A percentile compares a stretch with the other conserved stretches of the same genome.
phyloP scores from a whole-genome alignment of 352 stramenopile species.

The Pythium apleroticum region DNA sequence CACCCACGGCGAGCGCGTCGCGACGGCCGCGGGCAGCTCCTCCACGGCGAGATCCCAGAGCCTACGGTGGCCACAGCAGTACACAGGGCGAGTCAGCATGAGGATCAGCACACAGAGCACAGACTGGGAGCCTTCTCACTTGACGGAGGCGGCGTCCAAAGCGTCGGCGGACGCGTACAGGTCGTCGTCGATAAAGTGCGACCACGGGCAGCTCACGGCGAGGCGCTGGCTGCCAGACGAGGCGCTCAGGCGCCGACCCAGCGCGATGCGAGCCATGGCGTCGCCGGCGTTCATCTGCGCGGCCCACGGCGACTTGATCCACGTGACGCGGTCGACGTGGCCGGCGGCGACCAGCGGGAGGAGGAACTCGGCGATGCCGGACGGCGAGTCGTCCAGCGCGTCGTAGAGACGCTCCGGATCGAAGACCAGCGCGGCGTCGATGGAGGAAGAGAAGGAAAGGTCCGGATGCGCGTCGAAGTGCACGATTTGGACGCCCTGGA shows the following conservation, averaged over 20 bases:
- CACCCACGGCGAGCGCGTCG: constrained; percentile 35
- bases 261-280: constrained; percentile 5
- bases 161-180: constrained; percentile 44
- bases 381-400: constrained; percentile 50
- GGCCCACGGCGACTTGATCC: constrained; percentile 84
- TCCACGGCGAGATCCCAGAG: constrained; percentile 33
- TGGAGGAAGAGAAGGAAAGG: constrained; percentile 60
- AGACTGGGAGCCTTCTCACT: constrained; percentile 15
- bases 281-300: constrained; percentile 42
- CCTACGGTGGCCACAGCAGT: no score
- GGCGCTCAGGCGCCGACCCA: constrained; percentile 22
- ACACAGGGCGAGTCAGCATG: background rate
- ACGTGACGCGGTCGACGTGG: constrained; percentile 73
- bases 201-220: constrained; percentile 49
- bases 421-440: constrained; percentile 55
- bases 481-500: constrained; percentile 62
- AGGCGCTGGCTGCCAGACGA: constrained; percentile 32
- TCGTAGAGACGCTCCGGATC: constrained; percentile 74
- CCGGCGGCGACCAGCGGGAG: constrained; percentile 76
- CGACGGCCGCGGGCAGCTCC: background rate
- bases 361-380: constrained; percentile 86
- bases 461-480: constrained; percentile 89
- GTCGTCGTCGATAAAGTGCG: constrained; percentile 77
- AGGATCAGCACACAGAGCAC: no score
- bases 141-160: constrained; percentile 34